Conservation (phyloP, 805 yeast species). For the Metschnikowia vanudenii region DNA sequence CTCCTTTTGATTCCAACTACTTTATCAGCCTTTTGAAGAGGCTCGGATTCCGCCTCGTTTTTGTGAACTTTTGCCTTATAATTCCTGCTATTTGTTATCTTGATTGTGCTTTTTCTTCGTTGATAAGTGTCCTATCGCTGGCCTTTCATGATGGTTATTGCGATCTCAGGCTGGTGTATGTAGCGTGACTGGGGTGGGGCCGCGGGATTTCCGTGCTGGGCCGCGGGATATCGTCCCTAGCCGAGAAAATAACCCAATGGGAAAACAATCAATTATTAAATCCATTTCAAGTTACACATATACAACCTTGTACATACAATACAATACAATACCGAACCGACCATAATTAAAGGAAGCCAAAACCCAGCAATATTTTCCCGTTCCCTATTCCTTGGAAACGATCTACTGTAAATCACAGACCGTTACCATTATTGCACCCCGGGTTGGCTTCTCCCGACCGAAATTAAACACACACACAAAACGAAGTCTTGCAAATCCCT, state of each 20-base stretch:
- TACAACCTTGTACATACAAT: conserved; percentile 9
- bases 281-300: conserved; percentile 6
- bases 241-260: background rate
- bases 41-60: too few relatives aligned
- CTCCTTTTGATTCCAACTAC: too few relatives aligned
- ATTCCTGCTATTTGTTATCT: too few relatives aligned
- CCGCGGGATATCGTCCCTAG: background rate
- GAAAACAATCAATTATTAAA: background rate
- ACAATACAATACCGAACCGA: conserved; percentile 13
- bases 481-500: background rate
- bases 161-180: too few relatives aligned
- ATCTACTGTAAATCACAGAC: background rate
- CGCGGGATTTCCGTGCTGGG: too few relatives aligned
- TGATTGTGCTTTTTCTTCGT: too few relatives aligned
- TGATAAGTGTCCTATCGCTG: too few relatives aligned
- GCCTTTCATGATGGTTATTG: too few relatives aligned
- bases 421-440: background rate
- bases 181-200: too few relatives aligned
- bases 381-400: background rate
- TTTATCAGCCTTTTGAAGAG: too few relatives aligned
- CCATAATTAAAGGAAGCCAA: conserved; percentile 4
- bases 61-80: too few relatives aligned
- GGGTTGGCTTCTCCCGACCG: conserved; percentile 9
- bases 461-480: conserved; percentile 1
- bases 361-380: background rate